Conservation (phyloP, 2,329 filamentous ascomycete species). For the Rutstroemia sp. region DNA sequence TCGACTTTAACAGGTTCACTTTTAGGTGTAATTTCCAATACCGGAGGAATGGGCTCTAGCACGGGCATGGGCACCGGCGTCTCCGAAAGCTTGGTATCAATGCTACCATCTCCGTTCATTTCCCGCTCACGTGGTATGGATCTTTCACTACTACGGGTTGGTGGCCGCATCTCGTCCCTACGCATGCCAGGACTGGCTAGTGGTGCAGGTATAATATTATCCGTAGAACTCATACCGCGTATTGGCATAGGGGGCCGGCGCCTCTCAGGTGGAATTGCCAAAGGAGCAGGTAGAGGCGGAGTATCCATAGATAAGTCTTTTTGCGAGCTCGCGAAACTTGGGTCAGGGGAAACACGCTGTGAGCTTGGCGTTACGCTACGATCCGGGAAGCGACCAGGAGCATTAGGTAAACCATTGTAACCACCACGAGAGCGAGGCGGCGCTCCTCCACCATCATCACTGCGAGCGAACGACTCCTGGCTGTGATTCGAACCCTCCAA, state of each 20-base stretch:
- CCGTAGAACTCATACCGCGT: conserved; percentile 18
- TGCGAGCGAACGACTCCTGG: conserved; percentile 28
- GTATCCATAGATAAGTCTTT: conserved; percentile 18
- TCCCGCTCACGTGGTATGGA: conserved; percentile 17
- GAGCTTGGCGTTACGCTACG: conserved; percentile 24
- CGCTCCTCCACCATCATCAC: conserved; percentile 23
- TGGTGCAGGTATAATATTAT: conserved; percentile 31
- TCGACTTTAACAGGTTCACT: neutral
- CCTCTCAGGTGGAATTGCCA: conserved; percentile 27
- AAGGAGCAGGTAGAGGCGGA: conserved; percentile 26
- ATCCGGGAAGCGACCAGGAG: conserved; percentile 27
- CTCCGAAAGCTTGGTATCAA: neutral
- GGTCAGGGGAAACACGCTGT: conserved; percentile 26
- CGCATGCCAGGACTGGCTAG: conserved; percentile 30
- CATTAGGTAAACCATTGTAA: conserved; percentile 23
- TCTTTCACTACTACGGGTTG: conserved; percentile 29
- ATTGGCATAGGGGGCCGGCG: conserved; percentile 30
- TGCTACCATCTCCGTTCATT: conserved; percentile 2
- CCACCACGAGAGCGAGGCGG: conserved; percentile 28
- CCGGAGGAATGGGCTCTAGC: neutral
- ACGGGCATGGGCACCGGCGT: neutral
- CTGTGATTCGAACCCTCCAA: conserved; percentile 25
- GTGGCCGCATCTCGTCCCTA: conserved; percentile 29
- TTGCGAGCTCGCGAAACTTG: conserved; percentile 15
- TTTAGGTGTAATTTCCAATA: neutral